Evolutionary conservation across 2,329 filamentous ascomycete genomes (phyloP).

Genomic region (Zymoseptoria brevis): DNA sequence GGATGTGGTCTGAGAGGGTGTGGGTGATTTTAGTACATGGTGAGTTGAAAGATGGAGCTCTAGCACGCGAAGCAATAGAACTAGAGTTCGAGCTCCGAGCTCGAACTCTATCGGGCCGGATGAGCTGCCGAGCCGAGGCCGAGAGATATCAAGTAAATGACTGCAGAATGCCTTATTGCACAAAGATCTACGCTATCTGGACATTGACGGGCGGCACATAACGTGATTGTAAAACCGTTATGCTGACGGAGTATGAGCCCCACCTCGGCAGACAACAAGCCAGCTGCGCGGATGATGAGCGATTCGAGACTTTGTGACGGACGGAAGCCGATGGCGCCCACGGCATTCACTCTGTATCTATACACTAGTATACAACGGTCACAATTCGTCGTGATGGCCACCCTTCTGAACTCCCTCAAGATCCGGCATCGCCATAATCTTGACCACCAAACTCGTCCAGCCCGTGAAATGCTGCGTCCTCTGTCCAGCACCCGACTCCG

Average conservation of each 20-base stretch:
- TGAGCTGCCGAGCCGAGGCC: background rate
- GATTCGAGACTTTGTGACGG: too few relatives aligned
- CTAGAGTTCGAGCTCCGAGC: too few relatives aligned
- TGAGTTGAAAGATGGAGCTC: too few relatives aligned
- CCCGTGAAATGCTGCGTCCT: constrained; percentile 96
- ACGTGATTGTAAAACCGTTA: too few relatives aligned
- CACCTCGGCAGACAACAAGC: too few relatives aligned
- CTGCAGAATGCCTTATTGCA: too few relatives aligned
- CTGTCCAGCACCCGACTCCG: constrained; percentile 86
- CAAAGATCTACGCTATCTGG: too few relatives aligned
- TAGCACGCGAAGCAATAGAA: too few relatives aligned
- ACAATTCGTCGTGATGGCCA: constrained; percentile 44
- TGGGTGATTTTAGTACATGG: background rate
- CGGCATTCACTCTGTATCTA: background rate
- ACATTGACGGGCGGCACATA: too few relatives aligned
- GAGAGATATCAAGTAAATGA: background rate
- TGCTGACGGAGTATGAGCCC: too few relatives aligned
- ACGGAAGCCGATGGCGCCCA: too few relatives aligned
- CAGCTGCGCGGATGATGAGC: too few relatives aligned
- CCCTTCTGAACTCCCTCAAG: constrained; percentile 30
- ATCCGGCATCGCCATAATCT: constrained; percentile 93
- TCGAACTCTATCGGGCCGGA: background rate
- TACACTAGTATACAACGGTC: background rate
- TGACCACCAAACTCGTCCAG: constrained; percentile 97
- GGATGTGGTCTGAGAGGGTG: background rate